phyloP scores from a whole-genome alignment of 2,329 filamentous ascomycete genomes.

The Alternaria sp. region DNA sequence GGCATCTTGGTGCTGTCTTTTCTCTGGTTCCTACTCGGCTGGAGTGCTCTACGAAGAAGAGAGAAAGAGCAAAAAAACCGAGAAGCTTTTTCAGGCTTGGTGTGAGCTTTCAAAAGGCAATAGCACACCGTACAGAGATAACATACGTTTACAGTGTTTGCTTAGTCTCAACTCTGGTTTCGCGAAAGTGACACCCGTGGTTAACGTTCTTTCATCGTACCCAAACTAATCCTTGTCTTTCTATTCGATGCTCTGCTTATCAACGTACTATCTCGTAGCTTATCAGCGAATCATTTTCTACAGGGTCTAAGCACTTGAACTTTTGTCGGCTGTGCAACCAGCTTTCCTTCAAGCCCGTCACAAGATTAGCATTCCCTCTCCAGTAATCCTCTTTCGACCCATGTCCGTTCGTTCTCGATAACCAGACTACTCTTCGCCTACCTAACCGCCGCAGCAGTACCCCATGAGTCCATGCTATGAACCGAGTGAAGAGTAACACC shows the following conservation, averaged over 20 bases:
- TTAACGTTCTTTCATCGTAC: neutral
- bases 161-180: neutral
- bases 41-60: neutral
- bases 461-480: neutral
- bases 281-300: neutral
- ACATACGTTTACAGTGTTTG: neutral
- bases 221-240: neutral
- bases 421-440: neutral
- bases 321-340: neutral
- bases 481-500: neutral
- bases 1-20: neutral
- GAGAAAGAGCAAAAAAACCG: neutral
- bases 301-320: neutral
- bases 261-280: neutral
- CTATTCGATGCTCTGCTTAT: neutral
- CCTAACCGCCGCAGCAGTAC: neutral
- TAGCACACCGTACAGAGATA: neutral
- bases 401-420: neutral
- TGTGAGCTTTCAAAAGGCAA: neutral
- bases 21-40: neutral
- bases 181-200: neutral
- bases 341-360: neutral
- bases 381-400: neutral
- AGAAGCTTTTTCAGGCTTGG: neutral
- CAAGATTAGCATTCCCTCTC: neutral